A percentile compares a stretch with the other conserved stretches of the same genome.
Evolutionary conservation across 1,284 basidiomycete genomes (phyloP).

Genomic region (Tremellales sp.): DNA sequence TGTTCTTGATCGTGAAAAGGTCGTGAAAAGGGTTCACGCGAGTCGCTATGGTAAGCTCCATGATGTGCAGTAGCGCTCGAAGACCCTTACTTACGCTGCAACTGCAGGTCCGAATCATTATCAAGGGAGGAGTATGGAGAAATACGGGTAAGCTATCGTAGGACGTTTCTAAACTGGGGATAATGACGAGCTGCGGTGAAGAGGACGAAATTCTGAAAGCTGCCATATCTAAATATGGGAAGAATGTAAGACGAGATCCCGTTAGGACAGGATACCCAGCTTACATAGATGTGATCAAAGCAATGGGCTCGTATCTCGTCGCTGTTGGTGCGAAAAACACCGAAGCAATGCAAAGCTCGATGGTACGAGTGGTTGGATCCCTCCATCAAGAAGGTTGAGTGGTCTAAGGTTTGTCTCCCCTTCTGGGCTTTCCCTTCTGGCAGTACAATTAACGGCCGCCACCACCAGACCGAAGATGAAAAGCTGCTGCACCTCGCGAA

Average conservation of each 20-base stretch:
- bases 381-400: slow-evolving; percentile 99
- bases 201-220: slow-evolving; percentile 97
- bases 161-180: not conserved
- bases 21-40: no score
- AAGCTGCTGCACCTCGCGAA: slow-evolving; percentile 97
- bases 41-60: no score
- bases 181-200: slow-evolving; percentile 11
- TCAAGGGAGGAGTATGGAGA: slow-evolving; percentile 74
- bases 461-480: slow-evolving; percentile 82
- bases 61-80: no score
- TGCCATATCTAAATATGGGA: slow-evolving; percentile 95
- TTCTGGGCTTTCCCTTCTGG: slow-evolving; percentile 2
- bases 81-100: no score
- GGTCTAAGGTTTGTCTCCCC: slow-evolving; percentile 74
- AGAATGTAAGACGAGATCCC: slow-evolving; percentile 63
- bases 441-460: not conserved
- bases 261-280: not conserved
- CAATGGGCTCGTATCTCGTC: slow-evolving; percentile 95
- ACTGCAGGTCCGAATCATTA: slow-evolving; percentile 83
- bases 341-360: slow-evolving; percentile 96
- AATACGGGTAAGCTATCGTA: slow-evolving; percentile 33
- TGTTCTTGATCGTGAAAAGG: no score
- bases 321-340: slow-evolving; percentile 94
- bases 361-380: slow-evolving; percentile 99
- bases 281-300: slow-evolving; percentile 5